phyloP scores from a whole-genome alignment of 225 moss, liverwort and hornwort genomes.

The Straminergon stramineum region DNA sequence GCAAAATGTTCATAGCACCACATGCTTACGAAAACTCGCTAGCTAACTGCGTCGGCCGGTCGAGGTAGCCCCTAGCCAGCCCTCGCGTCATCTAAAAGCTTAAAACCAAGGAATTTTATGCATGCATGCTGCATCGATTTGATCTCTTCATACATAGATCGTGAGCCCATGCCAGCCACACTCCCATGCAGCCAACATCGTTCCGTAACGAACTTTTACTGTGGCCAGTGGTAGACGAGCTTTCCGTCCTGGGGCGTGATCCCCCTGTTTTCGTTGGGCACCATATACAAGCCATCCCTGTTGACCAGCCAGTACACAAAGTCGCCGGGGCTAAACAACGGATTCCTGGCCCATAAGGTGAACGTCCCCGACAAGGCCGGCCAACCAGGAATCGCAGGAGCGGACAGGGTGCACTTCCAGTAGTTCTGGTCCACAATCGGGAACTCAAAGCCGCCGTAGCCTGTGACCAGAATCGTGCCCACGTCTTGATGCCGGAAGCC shows the following conservation, averaged over 20 bases:
- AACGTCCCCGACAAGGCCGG: neutral
- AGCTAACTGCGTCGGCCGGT: too few relatives aligned
- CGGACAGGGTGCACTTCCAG: neutral
- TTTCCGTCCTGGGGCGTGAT: neutral
- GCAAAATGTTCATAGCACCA: too few relatives aligned
- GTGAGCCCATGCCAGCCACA: too few relatives aligned
- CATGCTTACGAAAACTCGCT: too few relatives aligned
- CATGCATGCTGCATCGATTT: too few relatives aligned
- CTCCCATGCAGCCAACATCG: too few relatives aligned
- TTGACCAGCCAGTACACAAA: neutral
- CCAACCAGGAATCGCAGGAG: neutral
- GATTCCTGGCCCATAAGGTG: neutral
- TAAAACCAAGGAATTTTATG: too few relatives aligned
- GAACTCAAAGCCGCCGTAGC: neutral
- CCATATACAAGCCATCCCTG: neutral
- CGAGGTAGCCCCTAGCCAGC: too few relatives aligned
- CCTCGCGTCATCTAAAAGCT: too few relatives aligned
- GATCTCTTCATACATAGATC: too few relatives aligned
- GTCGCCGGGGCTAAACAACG: neutral
- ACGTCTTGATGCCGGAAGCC: neutral
- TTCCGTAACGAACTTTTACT: too few relatives aligned
- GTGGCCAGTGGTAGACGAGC: neutral
- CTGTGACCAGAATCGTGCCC: neutral
- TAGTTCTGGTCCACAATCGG: neutral
- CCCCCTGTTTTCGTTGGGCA: neutral